phyloP scores from a whole-genome alignment of 768 basidiomycete species.

The Strobilomyces dryophilus region DNA sequence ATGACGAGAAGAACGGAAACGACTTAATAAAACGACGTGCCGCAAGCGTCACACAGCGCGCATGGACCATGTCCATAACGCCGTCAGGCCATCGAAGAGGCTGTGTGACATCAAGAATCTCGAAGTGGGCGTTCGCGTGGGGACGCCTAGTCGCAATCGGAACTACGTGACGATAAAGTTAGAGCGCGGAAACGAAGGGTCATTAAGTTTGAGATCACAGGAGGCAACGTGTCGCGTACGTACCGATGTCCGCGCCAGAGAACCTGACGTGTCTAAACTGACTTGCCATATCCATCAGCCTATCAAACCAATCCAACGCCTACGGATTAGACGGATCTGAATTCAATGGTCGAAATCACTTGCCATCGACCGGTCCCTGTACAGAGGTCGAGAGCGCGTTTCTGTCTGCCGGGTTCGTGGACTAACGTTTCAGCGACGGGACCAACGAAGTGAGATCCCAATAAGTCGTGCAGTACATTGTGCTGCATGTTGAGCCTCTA shows the following conservation, averaged over 20 bases:
- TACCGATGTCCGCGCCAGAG: constrained; percentile 75
- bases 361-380: constrained; percentile 75
- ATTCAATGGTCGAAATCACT: constrained; percentile 24
- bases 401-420: constrained; percentile 36
- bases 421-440: constrained; percentile 54
- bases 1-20: constrained; percentile 13
- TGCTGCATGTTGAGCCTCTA: constrained; percentile 57
- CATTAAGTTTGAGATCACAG: constrained; percentile 12
- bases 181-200: background rate
- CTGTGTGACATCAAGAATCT: constrained; percentile 59
- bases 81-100: constrained; percentile 46
- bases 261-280: constrained; percentile 63
- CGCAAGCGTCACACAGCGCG: constrained; percentile 54
- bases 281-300: constrained; percentile 72
- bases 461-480: constrained; percentile 41
- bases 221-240: constrained; percentile 21
- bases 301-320: constrained; percentile 28
- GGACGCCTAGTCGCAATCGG: constrained; percentile 69
- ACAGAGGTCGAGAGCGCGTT: constrained; percentile 67
- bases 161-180: constrained; percentile 38
- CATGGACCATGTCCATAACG: constrained; percentile 67
- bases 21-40: constrained; percentile 37
- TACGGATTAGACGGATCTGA: constrained; percentile 16
- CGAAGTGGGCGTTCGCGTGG: constrained; percentile 56
- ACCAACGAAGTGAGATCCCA: constrained; percentile 57